Conservation (phyloP, 176 grass and related monocot genomes). For the sorghum (Sorghum bicolor) region DNA sequence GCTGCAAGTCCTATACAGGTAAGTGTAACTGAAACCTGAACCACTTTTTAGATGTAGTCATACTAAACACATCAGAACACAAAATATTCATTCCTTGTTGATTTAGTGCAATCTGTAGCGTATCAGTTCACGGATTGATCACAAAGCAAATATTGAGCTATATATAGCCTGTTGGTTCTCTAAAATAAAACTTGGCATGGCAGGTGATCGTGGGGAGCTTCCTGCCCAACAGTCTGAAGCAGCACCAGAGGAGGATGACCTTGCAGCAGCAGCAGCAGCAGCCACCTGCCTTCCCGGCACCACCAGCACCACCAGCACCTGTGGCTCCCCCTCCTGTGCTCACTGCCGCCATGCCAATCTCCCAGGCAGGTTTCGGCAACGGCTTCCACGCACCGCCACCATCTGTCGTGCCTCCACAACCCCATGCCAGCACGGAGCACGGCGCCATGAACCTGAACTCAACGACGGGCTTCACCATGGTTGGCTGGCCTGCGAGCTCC, state of each 20-base stretch:
- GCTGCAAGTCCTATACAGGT: conserved; percentile 96
- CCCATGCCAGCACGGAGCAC: conserved; percentile 20
- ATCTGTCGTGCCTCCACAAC: neutral
- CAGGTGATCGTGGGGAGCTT: conserved; percentile 96
- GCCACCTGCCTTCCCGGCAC: neutral
- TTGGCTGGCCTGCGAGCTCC: conserved; percentile 49
- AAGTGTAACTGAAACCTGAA: neutral
- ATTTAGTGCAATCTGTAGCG: neutral
- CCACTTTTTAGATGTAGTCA: neutral
- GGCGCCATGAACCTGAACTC: conserved; percentile 36
- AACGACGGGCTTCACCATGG: conserved; percentile 42
- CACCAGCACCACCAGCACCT: neutral
- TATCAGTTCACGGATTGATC: neutral
- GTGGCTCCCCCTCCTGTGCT: conserved; percentile 30
- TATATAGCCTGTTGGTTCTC: neutral
- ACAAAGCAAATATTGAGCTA: neutral
- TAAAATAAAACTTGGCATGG: conserved; percentile 24
- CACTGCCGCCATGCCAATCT: conserved; percentile 61
- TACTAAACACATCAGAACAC: neutral
- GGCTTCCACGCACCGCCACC: conserved; percentile 18
- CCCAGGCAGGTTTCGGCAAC: conserved; percentile 62
- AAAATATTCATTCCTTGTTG: neutral
- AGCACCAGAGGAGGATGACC: conserved; percentile 69
- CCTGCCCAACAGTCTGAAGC: conserved; percentile 77
- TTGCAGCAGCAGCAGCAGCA: conserved; percentile 22